Conservation (phyloP, 179 eudicot species). For the Vitellaria paradoxa region DNA sequence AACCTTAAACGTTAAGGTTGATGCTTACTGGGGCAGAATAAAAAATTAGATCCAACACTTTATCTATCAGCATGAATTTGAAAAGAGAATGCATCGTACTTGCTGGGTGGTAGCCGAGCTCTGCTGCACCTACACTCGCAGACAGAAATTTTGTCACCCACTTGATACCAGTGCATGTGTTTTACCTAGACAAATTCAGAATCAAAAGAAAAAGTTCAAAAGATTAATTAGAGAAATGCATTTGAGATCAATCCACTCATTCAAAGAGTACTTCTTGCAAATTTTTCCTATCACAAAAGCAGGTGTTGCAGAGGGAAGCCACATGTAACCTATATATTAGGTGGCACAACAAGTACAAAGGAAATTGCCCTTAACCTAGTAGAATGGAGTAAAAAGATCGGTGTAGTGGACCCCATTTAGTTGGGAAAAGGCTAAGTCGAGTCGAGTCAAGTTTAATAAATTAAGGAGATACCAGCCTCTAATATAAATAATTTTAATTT, state of each 20-base stretch:
- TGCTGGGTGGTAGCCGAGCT: slow-evolving; percentile 94
- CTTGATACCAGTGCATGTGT: slow-evolving; percentile 92
- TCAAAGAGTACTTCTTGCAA: background rate
- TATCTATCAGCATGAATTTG: background rate
- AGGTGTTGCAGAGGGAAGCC: background rate
- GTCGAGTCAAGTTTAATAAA: too few species aligned
- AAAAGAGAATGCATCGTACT: slow-evolving; percentile 42
- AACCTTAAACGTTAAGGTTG: background rate
- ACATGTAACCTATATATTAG: background rate
- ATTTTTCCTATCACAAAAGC: background rate
- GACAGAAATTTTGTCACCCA: slow-evolving; percentile 68
- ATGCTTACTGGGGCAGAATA: background rate
- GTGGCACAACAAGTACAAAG: background rate
- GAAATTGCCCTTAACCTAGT: too few species aligned
- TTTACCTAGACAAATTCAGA: slow-evolving; percentile 56
- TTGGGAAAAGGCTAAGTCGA: too few species aligned
- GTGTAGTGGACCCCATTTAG: too few species aligned
- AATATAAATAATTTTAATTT: background rate
- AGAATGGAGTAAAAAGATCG: too few species aligned
- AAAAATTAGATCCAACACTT: background rate
- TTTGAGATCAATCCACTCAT: slow-evolving; percentile 3
- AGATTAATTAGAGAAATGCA: background rate
- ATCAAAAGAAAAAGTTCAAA: background rate
- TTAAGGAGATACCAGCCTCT: background rate
- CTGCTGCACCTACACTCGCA: slow-evolving; percentile 93